Evolutionary conservation across 345 rosid species (phyloP).

Genomic region (Microthlaspi erraticum): DNA sequence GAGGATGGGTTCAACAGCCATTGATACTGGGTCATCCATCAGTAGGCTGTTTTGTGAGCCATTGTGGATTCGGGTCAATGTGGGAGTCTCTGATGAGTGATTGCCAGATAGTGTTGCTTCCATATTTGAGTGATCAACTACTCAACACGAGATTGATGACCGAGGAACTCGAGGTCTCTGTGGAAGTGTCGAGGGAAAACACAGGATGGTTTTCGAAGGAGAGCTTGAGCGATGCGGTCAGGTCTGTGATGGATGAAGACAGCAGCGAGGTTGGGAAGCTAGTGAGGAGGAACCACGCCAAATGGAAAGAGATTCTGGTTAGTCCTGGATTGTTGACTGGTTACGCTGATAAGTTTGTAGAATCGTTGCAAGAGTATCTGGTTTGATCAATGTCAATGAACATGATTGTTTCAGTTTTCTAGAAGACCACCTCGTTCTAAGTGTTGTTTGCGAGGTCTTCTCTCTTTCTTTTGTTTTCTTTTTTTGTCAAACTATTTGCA

Average conservation of each 20-base stretch:
- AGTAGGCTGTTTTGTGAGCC: too few relatives aligned
- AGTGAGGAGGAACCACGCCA: neutral
- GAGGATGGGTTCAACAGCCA: slow-evolving; percentile 14
- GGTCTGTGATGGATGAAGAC: neutral
- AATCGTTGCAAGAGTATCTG: neutral
- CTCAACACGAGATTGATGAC: slow-evolving; percentile 6
- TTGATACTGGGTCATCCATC: neutral
- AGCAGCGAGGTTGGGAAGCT: neutral
- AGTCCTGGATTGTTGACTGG: neutral
- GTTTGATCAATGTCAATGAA: neutral
- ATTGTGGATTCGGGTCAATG: neutral
- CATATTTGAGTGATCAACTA: neutral
- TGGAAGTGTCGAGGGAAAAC: neutral
- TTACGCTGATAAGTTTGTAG: neutral
- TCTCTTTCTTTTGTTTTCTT: too few relatives aligned
- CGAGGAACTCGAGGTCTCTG: slow-evolving; percentile 1
- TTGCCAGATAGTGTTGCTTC: neutral
- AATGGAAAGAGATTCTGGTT: neutral
- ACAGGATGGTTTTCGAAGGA: slow-evolving; percentile 1
- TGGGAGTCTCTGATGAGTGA: neutral
- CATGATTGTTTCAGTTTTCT: too few relatives aligned
- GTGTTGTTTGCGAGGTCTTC: too few relatives aligned
- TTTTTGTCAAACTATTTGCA: too few relatives aligned
- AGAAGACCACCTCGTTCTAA: too few relatives aligned
- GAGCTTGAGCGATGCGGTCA: neutral